These are phyloP conservation scores for Citrullus amarus DNA, from an alignment of 306 rosid species.

Conservation along the genomic window DNA sequence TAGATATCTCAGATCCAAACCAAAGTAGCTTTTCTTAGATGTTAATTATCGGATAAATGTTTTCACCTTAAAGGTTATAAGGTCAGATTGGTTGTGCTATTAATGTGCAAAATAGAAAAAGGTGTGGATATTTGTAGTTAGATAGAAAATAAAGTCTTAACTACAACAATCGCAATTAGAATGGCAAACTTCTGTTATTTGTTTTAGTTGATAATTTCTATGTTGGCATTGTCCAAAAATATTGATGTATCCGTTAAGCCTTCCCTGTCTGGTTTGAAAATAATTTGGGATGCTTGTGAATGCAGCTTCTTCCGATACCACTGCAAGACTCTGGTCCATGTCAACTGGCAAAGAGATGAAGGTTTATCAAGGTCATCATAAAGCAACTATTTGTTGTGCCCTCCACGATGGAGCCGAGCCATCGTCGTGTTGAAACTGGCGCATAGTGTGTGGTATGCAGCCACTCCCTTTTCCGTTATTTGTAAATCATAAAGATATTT, in stretches of 20 bases:
- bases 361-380: conserved; percentile 91
- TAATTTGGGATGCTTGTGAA: not conserved
- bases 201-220: not conserved
- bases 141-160: not conserved
- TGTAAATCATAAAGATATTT: not conserved
- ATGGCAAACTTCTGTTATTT: not conserved
- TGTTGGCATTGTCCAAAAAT: not conserved
- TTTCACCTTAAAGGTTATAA: not conserved
- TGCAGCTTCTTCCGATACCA: conserved; percentile 89
- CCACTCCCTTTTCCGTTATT: not conserved
- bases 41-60: not conserved
- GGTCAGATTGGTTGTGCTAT: not conserved
- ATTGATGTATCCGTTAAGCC: not conserved
- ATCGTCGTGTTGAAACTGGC: conserved; percentile 28
- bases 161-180: not conserved
- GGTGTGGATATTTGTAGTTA: not conserved
- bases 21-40: not conserved
- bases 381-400: conserved; percentile 91
- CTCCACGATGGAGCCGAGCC: conserved; percentile 96
- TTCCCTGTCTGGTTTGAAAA: not conserved
- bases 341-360: conserved; percentile 74
- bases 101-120: not conserved
- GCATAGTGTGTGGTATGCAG: not conserved
- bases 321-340: conserved; percentile 96
- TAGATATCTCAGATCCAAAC: not conserved